Evolutionary conservation across 345 rosid genomes (phyloP), one percentile per base, ranked within the genome.

Genomic region (Toxicodendron radicans): DNA sequence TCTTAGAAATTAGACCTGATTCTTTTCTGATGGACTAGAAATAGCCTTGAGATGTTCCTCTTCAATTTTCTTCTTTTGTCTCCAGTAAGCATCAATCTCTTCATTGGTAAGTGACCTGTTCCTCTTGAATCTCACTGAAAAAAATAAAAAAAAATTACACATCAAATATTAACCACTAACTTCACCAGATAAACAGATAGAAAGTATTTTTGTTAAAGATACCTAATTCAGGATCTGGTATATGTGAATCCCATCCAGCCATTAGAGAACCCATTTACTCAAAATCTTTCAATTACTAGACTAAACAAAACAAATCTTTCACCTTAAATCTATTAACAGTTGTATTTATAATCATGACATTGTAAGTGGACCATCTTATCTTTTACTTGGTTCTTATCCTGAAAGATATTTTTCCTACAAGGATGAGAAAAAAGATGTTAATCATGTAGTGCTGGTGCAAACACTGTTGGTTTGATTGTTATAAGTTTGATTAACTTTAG

Each of bases 171-270:
- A 60, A 35, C 16, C 14, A 48, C n/a, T 32, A 32, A 66, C 46
- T 24, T 20, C n/a, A 4, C 60, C 14, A 21, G 10, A 12, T 7
- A 24, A 63, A 0, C 8, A 58, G 0, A 43, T 20, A 58, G 33
- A 8, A 64, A 41, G 35, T 21, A 0, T n/a, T 13, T 10, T 17
- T 18, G 1, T 23, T 1, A 69, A 8, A 23, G 13, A 24, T 81
- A 92, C 99, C 89, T 76, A 78, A 65, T 13, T 77, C 80, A 12
- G 89, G 79, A 85, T 88, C 89, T 1, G 58, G 53, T 11, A 79
- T 75, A 17, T 76, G 88, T 16, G 97, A 95, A 77, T 89, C 95
- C 99, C 99, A 95, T 69, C 99, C 99, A 53, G 93, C 79, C 99
- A 95, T 83, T 82, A 95, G 79, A 83, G 98, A 95, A 75, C 99